Evolutionary conservation across 1,284 basidiomycete species (phyloP), one percentile per base, ranked within the genome.

Genomic region (Ustilago xerochloae): DNA sequence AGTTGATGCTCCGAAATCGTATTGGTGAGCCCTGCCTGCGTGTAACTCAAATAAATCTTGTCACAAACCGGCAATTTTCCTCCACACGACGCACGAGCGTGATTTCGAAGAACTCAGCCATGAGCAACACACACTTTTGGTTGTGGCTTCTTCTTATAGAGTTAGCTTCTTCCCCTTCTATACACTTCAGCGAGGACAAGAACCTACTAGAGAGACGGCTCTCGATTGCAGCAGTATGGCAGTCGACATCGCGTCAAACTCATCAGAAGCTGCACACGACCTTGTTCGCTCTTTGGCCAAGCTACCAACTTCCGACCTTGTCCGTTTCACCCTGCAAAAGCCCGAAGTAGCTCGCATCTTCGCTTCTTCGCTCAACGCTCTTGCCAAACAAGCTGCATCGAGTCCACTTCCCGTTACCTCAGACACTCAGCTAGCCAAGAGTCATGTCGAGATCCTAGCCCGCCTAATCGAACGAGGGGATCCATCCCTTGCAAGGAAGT

Each of bases 401-500:
- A 51, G 52, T 18, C 52, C 56, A 3, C 46, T 65, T 0, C 63
- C 63, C 5, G 12, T 13, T 12, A 13, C n/a, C 22, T 26, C 16
- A n/a, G 39, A 39, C 4, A 13, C 15, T 22, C 29, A 39, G 5
- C 47, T 52, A 10, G 50, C 60, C 4, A 32, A 15, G 4, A 38
- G 47, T 30, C 52, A 68, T 53, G 59, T 69, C 30, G 49, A 63
- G 13, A 65, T 73, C 41, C 65, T 77, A 9, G 38, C 57, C 10
- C 58, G 57, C 3, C 58, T 72, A 39, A 63, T 77, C 54, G 66
- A 73, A 38, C 47, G 75, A 16, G 75, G 75, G 18, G 75, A 77
- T 41, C 75, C 75, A 9, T 73, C 75, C 8, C 53, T 77, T 16
- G 69, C 70, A 1, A 51, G 75, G 6, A 69, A 58, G 45, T 65